Evolutionary conservation across 1,284 basidiomycete species (phyloP).

Genomic region (Puccinia triticina): DNA sequence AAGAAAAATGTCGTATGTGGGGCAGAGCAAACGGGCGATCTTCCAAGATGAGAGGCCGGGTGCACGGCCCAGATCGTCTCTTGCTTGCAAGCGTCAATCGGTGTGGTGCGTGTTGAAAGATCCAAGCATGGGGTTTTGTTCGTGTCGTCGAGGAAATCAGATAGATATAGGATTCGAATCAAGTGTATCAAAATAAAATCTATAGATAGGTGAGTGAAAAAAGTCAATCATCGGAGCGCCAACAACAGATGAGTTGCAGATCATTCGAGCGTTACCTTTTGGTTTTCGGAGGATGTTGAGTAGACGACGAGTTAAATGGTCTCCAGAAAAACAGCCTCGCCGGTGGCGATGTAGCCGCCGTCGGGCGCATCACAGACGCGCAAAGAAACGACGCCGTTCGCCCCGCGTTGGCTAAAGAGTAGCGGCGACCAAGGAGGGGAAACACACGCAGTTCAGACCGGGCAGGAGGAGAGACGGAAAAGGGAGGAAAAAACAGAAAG

Average conservation of each 20-base stretch:
- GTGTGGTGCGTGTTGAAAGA: neutral
- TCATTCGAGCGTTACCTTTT: neutral
- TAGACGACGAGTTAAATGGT: neutral
- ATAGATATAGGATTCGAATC: neutral
- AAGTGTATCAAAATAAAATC: neutral
- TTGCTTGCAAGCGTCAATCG: neutral
- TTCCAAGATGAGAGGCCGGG: neutral
- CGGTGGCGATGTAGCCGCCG: slow-evolving; percentile 35
- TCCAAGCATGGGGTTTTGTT: neutral
- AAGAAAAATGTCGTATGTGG: neutral
- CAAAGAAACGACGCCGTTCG: slow-evolving; percentile 42
- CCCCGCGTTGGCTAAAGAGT: slow-evolving; percentile 20
- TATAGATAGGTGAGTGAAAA: neutral
- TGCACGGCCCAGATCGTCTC: slow-evolving; percentile 1
- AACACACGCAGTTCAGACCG: neutral
- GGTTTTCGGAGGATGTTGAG: neutral
- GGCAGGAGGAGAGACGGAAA: neutral
- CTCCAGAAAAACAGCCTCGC: slow-evolving; percentile 32
- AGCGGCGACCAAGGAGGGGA: neutral
- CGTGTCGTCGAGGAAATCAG: neutral
- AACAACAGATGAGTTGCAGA: neutral
- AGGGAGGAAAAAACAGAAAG: neutral
- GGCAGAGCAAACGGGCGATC: neutral
- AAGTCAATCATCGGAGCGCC: neutral
- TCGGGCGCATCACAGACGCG: slow-evolving; percentile 14